Base-by-base conservation (phyloP, 1,284 basidiomycete genomes). In the Boletus semigastroideus region DNA sequence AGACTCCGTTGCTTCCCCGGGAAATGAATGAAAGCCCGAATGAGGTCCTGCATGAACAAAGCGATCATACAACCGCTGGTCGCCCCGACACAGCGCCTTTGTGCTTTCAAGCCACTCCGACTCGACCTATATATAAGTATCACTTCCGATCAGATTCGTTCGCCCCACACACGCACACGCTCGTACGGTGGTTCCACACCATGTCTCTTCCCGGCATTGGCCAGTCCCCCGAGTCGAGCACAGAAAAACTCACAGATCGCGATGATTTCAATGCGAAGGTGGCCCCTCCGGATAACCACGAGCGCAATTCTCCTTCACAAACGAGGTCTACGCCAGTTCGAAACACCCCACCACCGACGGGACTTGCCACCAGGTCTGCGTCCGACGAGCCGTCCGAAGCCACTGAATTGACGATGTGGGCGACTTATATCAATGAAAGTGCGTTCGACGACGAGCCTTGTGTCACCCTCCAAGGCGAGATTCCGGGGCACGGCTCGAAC, bases 71-170 rank as follows among this genome's bases (percentile, higher is more conserved):
- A 50, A 9, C 17, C 17, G 10, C 46, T 25, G 41, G 40, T 30
- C 51, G 46, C 46, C 41, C 25, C 33, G 38, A 20, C 40, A 46
- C 51, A 28, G 30, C 36, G 16, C 36, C 63, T 56, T 62, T 65
- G 49, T 61, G 49, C 51, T 47, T 59, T 36, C 34, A 46, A 57
- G 48, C 50, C 49, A 62, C 54, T 13, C 22, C n/a, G n/a, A n/a
- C 34, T 20, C 28, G 36, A 16, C 36, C 17, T 37, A n/a, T 42
- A 37, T 43, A 43, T 51, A n/a, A n/a, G n/a, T n/a, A 41, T 45
- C 45, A 33, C 20, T 30, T 42, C 36, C 4, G 20, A 39, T n/a
- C 33, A 34, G 33, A 34, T 16, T 17, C 10, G 53, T 36, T 39
- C 16, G 28, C n/a, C 16, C 47, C 42, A 45, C 53, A 0, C 2